Percentiles rank a stretch among this genome's conserved stretches.
These are phyloP conservation scores for Salix exigua DNA, from an alignment of 345 rosid species.

Conservation along the genomic window DNA sequence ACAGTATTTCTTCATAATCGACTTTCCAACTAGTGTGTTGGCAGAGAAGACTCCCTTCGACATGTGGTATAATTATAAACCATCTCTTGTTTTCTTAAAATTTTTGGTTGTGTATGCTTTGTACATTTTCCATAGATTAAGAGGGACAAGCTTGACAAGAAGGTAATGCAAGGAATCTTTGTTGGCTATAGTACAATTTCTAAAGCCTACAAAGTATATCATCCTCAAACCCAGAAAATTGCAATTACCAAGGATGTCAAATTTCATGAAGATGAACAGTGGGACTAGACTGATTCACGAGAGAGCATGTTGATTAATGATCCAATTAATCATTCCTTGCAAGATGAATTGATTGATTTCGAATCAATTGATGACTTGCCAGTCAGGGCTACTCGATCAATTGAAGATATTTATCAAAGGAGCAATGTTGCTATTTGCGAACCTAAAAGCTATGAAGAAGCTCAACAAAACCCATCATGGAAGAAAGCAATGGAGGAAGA, in stretches of 20 bases:
- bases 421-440: neutral
- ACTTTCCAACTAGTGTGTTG: neutral
- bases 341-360: neutral
- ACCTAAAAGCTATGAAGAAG: neutral
- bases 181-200: neutral
- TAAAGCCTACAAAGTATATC: neutral
- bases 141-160: neutral
- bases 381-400: neutral
- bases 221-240: neutral
- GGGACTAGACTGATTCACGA: fast-evolving
- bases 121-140: too few relatives aligned
- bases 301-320: too few relatives aligned
- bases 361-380: too few relatives aligned
- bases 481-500: neutral
- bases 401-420: too few relatives aligned
- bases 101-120: neutral
- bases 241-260: neutral
- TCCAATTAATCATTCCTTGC: neutral
- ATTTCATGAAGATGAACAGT: neutral
- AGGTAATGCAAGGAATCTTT: neutral
- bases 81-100: neutral
- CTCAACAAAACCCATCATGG: neutral
- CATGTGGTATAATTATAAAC: neutral
- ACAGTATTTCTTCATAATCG: neutral
- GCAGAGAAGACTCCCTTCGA: neutral